phyloP scores from a whole-genome alignment of 306 rosid genomes.

The Corylus americana region DNA sequence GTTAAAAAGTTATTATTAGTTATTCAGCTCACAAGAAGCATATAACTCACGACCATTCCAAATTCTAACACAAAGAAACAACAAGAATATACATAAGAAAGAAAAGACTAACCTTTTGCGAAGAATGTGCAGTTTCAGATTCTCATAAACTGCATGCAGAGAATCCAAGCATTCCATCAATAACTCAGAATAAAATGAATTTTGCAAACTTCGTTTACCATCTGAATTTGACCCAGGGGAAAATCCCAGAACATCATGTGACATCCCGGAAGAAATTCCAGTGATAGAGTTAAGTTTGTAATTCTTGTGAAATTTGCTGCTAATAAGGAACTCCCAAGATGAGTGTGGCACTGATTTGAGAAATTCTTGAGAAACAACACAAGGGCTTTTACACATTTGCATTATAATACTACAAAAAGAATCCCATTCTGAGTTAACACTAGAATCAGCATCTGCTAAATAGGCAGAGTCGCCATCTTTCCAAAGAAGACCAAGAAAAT shows the following conservation, averaged over 20 bases:
- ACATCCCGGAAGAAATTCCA: conserved; percentile 41
- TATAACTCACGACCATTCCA: background rate
- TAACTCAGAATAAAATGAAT: conserved; percentile 56
- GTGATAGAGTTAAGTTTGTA: conserved; percentile 54
- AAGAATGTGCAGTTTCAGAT: conserved; percentile 82
- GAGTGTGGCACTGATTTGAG: conserved; percentile 38
- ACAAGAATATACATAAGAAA: conserved; percentile 1
- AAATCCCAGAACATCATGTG: conserved; percentile 41
- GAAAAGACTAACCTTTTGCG: conserved; percentile 63
- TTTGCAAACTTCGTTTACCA: conserved; percentile 36
- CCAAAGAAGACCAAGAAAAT: conserved; percentile 89
- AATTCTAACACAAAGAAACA: background rate
- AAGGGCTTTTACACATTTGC: conserved; percentile 59
- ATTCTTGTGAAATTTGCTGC: conserved; percentile 73
- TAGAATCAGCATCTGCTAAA: conserved; percentile 51
- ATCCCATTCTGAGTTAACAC: conserved; percentile 75
- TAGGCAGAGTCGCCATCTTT: conserved; percentile 67
- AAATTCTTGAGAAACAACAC: conserved; percentile 34
- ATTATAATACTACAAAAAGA: conserved; percentile 63
- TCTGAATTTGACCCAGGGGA: conserved; percentile 32
- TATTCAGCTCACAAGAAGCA: conserved; percentile 7
- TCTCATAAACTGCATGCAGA: conserved; percentile 94
- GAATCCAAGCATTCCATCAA: conserved; percentile 70
- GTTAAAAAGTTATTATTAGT: conserved; percentile 1
- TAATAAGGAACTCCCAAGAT: conserved; percentile 87